Conservation (phyloP, 148 eudicot species). For the Spergularia bocconei region DNA sequence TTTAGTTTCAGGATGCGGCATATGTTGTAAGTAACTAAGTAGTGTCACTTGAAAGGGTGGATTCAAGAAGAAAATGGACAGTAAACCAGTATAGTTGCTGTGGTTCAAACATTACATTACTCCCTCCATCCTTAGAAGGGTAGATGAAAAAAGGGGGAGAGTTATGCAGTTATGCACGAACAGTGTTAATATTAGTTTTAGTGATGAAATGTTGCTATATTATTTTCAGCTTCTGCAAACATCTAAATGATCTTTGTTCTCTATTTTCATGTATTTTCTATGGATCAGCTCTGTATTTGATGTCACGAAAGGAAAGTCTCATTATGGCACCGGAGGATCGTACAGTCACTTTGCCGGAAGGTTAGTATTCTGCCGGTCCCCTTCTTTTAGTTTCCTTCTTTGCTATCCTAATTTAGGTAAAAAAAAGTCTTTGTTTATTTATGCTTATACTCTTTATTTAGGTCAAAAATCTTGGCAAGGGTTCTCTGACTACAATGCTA, state of each 20-base stretch:
- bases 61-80: neutral
- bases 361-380: constrained; percentile 30
- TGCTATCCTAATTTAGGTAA: too few relatives aligned
- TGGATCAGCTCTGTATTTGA: constrained; percentile 84
- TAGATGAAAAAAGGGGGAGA: neutral
- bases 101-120: neutral
- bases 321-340: constrained; percentile 85
- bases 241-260: neutral
- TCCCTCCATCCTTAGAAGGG: neutral
- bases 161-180: neutral
- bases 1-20: neutral
- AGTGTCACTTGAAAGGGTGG: neutral
- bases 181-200: neutral
- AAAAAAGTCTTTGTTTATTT: too few relatives aligned
- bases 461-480: too few relatives aligned
- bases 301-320: constrained; percentile 83
- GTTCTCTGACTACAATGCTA: too few relatives aligned
- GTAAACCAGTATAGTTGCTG: too few relatives aligned
- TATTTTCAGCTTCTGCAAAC: neutral
- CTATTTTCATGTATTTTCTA: neutral
- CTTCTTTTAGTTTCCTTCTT: neutral
- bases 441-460: too few relatives aligned
- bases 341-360: constrained; percentile 95
- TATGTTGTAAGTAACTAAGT: neutral
- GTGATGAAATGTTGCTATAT: neutral